Evolutionary conservation across 1,284 basidiomycete genomes (phyloP), one percentile per base, ranked within the genome.

Genomic region (Abortiporus biennis): DNA sequence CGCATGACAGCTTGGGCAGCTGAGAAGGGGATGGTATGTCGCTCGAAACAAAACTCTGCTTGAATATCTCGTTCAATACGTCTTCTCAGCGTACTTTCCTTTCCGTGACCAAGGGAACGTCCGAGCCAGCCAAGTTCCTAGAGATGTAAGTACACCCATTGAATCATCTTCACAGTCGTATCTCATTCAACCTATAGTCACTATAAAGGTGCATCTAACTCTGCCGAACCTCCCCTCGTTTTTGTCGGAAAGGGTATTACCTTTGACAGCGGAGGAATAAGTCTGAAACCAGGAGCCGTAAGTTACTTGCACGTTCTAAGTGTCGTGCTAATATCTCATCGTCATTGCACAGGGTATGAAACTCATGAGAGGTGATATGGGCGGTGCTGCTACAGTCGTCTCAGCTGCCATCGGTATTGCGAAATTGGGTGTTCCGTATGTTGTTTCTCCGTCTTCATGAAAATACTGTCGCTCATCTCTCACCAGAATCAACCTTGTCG

Each of bases 191-290:
- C n/a, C 12, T 16, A 25, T 44, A 88, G 85, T 47, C 82, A 86
- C 61, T 94, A 94, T 72, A 85, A 84, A 31, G 91, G 90, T 23
- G 80, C 79, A 4, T 57, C 72, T 2, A 63, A 70, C 40, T 65
- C 66, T 45, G 64, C 74, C 36, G 77, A 71, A 0, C 69, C 71
- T 40, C 86, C 86, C 6, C 68, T 92, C 3, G 84, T 80, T 1
- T 75, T 92, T 45, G 88, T 94, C 32, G 92, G 92, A 35, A 94
- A 94, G 54, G 92, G 89, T 44, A 85, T 92, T 57, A 91, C 88
- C 4, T 91, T 91, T 48, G 90, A 93, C 62, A 80, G 83, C 4
- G 92, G 92, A 69, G 92, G 92, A 54, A 93, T 94, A 61, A 86
- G 83, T 47, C 64, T 94, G 61, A 94, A 94, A 66, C 78, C 85